phyloP scores from a whole-genome alignment of 768 basidiomycete genomes.

The Tylopilus vinaceipallidus region DNA sequence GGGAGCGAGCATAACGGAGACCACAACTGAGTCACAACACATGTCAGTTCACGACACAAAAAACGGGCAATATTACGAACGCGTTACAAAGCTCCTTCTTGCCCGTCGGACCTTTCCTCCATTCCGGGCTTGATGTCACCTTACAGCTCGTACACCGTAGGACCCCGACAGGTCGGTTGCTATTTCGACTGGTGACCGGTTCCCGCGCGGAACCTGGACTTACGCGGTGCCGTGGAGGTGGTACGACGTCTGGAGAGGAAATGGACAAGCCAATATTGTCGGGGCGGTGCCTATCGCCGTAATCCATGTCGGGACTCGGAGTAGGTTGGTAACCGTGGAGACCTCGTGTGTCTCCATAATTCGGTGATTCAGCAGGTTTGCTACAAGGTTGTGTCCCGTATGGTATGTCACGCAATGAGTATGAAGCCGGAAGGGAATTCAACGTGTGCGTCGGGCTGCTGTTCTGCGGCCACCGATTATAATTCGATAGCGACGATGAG shows the following conservation, averaged over 20 bases:
- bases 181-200: constrained; percentile 37
- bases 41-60: constrained; percentile 16
- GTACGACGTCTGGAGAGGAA: constrained; percentile 45
- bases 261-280: constrained; percentile 29
- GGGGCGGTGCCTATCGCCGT: constrained; percentile 35
- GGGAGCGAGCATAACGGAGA: constrained; percentile 80
- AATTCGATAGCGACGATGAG: constrained; percentile 29
- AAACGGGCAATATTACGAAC: constrained; percentile 47
- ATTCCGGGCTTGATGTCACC: constrained; percentile 80
- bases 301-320: constrained; percentile 38
- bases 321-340: constrained; percentile 37
- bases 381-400: constrained; percentile 31
- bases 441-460: constrained; percentile 30
- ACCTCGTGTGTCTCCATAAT: constrained; percentile 27
- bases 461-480: constrained; percentile 30
- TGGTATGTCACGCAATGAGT: constrained; percentile 29
- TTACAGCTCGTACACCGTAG: constrained; percentile 77
- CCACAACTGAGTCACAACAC: constrained; percentile 58
- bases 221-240: constrained; percentile 55
- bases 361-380: constrained; percentile 39
- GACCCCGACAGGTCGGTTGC: constrained; percentile 73
- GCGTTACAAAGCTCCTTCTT: constrained; percentile 93
- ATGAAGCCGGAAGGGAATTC: constrained; percentile 23
- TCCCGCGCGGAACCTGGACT: constrained; percentile 52
- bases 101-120: constrained; percentile 88